Conservation (phyloP, 805 yeast genomes). For the Dipodascopsis uninucleata region DNA sequence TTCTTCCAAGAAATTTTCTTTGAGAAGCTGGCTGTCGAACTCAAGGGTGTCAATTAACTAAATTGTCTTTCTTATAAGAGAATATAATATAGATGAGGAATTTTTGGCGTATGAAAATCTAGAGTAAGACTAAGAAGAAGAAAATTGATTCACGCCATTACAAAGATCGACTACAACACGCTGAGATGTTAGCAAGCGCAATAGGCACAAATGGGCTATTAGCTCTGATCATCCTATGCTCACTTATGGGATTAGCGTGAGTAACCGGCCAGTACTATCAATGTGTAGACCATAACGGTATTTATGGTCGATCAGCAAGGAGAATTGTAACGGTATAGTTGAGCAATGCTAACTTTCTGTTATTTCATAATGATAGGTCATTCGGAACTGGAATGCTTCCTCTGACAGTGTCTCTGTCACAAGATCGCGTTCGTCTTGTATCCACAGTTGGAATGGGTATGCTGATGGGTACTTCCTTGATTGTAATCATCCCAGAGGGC, state of each 20-base stretch:
- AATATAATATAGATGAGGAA: no score
- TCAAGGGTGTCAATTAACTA: no score
- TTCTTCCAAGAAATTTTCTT: no score
- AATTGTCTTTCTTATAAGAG: no score
- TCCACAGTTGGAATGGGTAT: slow-evolving; percentile 59
- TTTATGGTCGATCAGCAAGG: not conserved
- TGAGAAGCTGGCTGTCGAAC: no score
- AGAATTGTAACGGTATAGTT: not conserved
- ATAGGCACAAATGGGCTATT: slow-evolving; percentile 18
- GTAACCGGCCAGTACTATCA: slow-evolving; percentile 5
- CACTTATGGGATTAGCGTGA: slow-evolving; percentile 33
- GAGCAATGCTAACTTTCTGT: slow-evolving; percentile 3
- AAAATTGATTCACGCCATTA: no score
- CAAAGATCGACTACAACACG: no score
- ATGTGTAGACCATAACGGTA: no score
- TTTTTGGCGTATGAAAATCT: no score
- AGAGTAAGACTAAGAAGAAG: no score
- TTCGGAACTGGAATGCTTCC: slow-evolving; percentile 37
- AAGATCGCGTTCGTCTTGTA: slow-evolving; percentile 37
- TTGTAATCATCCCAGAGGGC: slow-evolving; percentile 66
- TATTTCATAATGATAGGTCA: slow-evolving; percentile 26
- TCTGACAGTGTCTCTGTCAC: slow-evolving; percentile 33
- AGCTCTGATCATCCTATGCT: slow-evolving; percentile 31
- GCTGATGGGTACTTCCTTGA: slow-evolving; percentile 55
- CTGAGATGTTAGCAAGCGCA: no score